Percentiles rank a stretch among this genome's conserved stretches.
phyloP scores from a whole-genome alignment of 2,329 filamentous ascomycete genomes.

The Botryotinia convoluta region DNA sequence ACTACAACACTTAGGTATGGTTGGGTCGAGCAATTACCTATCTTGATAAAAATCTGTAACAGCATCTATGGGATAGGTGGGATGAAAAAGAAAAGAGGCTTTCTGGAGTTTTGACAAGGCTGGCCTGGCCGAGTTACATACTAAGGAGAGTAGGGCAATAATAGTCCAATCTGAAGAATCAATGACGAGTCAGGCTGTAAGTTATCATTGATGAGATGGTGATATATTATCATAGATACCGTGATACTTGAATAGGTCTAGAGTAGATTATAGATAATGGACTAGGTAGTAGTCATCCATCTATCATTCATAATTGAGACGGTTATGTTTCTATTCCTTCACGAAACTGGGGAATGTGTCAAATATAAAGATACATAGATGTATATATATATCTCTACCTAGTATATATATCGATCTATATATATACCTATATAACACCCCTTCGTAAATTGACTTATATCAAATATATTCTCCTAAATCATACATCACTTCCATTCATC shows the following conservation, averaged over 20 bases:
- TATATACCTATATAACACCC: background rate
- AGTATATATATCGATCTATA: background rate
- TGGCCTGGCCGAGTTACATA: background rate
- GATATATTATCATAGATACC: background rate
- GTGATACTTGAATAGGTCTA: background rate
- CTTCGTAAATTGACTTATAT: background rate
- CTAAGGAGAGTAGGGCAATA: background rate
- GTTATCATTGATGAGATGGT: background rate
- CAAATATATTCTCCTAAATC: too few relatives aligned
- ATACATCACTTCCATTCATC: background rate
- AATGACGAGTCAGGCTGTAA: background rate
- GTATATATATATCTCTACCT: background rate
- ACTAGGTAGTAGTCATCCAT: background rate
- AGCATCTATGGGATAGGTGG: background rate
- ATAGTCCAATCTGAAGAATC: background rate
- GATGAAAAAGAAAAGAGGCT: background rate
- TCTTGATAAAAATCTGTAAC: background rate
- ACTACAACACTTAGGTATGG: background rate
- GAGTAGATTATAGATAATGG: background rate
- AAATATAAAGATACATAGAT: background rate
- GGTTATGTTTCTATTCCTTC: background rate
- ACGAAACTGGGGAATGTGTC: slow-evolving; percentile 10
- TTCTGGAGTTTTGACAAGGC: background rate
- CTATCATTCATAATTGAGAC: background rate
- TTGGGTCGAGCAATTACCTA: background rate